These are phyloP conservation scores for Pseudogymnoascus sp. DNA, from an alignment of 2,329 filamentous ascomycete species.

Conservation along the genomic window DNA sequence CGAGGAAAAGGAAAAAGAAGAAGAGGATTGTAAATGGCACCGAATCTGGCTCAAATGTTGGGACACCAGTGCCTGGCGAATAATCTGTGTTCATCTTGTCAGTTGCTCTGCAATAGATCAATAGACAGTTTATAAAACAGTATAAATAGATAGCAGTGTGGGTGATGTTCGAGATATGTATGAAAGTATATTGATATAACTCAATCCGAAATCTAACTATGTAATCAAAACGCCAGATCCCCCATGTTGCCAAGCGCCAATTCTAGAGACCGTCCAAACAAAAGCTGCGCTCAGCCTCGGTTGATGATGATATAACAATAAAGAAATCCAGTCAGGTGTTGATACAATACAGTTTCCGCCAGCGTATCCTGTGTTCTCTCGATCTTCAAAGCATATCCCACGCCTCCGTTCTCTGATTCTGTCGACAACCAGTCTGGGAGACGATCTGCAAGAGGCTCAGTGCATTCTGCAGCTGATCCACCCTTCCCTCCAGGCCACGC, in stretches of 20 bases:
- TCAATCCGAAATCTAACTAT: background rate
- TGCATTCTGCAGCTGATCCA: background rate
- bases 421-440: background rate
- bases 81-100: slow-evolving; percentile 4
- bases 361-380: background rate
- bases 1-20: slow-evolving; percentile 68
- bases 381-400: background rate
- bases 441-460: background rate
- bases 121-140: background rate
- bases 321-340: slow-evolving; percentile 22
- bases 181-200: background rate
- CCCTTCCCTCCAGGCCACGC: background rate
- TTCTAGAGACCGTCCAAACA: slow-evolving; percentile 31
- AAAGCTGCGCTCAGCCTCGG: slow-evolving; percentile 20
- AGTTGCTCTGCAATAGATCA: background rate
- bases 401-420: background rate
- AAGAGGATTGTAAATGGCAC: slow-evolving; percentile 52
- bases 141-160: slow-evolving; percentile 32
- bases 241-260: slow-evolving; percentile 31
- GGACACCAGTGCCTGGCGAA: slow-evolving; percentile 45
- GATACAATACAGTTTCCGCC: background rate
- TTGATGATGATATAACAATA: slow-evolving; percentile 33
- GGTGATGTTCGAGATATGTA: slow-evolving; percentile 14
- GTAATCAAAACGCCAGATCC: slow-evolving; percentile 1
- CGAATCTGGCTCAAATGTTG: slow-evolving; percentile 48